Base-by-base conservation (phyloP, 2,329 filamentous ascomycete species). In the Dendryphion nanum region DNA sequence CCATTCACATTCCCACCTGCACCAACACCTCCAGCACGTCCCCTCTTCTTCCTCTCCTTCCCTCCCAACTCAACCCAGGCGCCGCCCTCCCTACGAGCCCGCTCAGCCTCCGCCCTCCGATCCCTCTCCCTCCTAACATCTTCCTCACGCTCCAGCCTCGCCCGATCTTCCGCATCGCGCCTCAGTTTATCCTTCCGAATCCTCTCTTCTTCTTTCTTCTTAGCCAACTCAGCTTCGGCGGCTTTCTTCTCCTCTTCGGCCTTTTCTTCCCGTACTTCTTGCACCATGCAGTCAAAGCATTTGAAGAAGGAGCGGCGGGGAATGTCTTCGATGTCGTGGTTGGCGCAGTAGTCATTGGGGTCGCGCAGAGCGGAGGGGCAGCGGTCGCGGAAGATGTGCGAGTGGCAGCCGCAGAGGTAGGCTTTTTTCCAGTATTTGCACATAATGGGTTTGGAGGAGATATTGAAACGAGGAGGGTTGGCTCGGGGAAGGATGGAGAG, bases 241-340 rank as follows among this genome's bases (percentile, higher is more conserved):
- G 23, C 23, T 7, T 20, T 24, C 7, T 30, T 31, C 5, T 33
- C 26, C 2, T 30, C 35, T 14, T 23, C 31, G 8, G 31, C 39
- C 24, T 30, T 33, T n/a, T 40, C 42, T 6, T 26, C 8, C 3
- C 10, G 6, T 10, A 36, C 40, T n/a, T 45, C 42, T 2, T 12
- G 8, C 10, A 20, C 18, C 14, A 50, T 26, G 34, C 47, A 50
- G 21, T 47, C 41, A 31, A 36, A 50, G 44, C 47, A 50, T 12
- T 19, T 26, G 34, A 47, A 45, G 39, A 41, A 37, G 4, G 40
- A 42, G 8, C 33, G 37, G 33, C 33, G 40, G 10, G 18, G 37
- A 21, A 21, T 13, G n/a, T 16, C 18, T 16, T 41, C 42, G 8
- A 33, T 8, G 20, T 12, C 3, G 20, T 17, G 13, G 14, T 33